A percentile compares a stretch with the other conserved stretches of the same genome.
phyloP scores from a whole-genome alignment of 768 basidiomycete species.

The Lentinula boryana region DNA sequence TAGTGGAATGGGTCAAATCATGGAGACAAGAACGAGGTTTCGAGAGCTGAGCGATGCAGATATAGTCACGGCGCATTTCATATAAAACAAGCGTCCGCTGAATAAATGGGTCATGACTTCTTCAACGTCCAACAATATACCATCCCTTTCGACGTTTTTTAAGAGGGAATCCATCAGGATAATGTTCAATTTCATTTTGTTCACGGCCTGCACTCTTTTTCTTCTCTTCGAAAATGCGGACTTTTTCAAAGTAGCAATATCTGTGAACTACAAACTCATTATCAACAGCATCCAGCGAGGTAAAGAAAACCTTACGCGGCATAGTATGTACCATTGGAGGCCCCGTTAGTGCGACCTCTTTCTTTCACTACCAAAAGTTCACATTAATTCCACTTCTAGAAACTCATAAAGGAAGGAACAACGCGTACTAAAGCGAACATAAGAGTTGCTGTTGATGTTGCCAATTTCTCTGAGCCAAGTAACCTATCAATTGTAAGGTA shows the following conservation, averaged over 20 bases:
- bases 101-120: not conserved
- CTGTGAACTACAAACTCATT: constrained; percentile 13
- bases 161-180: no score
- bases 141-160: not conserved
- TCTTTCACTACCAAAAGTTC: constrained; percentile 28
- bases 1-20: constrained; percentile 79
- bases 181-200: constrained; percentile 24
- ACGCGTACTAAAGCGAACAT: not conserved
- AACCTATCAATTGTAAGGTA: no score
- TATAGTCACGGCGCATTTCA: not conserved
- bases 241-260: constrained; percentile 44
- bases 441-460: not conserved
- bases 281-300: not conserved
- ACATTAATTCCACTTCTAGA: not conserved
- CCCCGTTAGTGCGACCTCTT: constrained; percentile 33
- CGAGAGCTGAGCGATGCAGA: not conserved
- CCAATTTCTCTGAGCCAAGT: not conserved
- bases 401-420: not conserved
- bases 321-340: constrained; percentile 38
- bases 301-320: constrained; percentile 27
- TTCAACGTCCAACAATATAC: not conserved
- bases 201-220: constrained; percentile 35
- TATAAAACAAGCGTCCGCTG: not conserved
- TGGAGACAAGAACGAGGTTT: constrained; percentile 52
- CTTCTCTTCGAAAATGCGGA: constrained; percentile 39